Conservation (phyloP, 2,329 filamentous ascomycete species). For the Colletotrichum tofieldiae region DNA sequence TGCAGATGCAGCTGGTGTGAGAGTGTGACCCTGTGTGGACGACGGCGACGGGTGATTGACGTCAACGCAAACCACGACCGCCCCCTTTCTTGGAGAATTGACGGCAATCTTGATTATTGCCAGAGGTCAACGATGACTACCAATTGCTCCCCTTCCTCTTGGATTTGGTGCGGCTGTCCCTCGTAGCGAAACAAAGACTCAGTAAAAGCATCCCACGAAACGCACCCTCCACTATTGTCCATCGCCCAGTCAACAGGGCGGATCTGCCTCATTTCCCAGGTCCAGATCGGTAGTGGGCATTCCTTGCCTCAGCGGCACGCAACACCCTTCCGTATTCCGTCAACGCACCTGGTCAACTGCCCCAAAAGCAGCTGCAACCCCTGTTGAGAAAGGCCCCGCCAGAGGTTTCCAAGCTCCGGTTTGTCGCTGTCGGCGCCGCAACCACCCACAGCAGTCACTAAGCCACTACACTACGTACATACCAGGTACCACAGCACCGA, state of each 20-base stretch:
- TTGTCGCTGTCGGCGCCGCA: neutral
- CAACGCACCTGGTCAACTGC: neutral
- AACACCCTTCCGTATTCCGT: too few species aligned
- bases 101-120: neutral
- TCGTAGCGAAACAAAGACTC: neutral
- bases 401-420: neutral
- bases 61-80: neutral
- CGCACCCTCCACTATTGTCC: neutral
- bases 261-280: conserved; percentile 16
- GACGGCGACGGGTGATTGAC: conserved; percentile 1
- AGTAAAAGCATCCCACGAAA: conserved; percentile 16
- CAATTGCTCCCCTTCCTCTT: neutral
- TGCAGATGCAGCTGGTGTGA: neutral
- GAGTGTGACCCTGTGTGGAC: neutral
- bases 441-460: neutral
- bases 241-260: conserved; percentile 34
- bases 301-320: neutral
- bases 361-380: neutral
- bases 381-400: conserved; percentile 5
- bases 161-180: neutral
- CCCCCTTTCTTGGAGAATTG: neutral
- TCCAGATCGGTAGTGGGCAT: neutral
- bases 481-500: neutral
- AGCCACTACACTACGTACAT: neutral
- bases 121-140: neutral